phyloP scores from a whole-genome alignment of 805 yeast genomes.

The Wickerhamomyces strasburgensis region DNA sequence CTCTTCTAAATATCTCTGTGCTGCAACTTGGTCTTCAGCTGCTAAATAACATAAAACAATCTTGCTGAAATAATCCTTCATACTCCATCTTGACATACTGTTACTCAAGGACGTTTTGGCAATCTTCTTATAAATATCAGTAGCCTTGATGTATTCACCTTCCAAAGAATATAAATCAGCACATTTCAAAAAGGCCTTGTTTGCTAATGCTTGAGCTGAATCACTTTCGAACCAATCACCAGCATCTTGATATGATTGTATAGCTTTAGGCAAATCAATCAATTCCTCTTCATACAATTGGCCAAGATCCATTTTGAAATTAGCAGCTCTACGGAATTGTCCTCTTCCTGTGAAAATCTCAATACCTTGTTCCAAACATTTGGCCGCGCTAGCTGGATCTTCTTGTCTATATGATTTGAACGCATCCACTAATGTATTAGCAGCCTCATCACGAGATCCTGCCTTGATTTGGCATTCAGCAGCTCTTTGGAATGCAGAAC shows the following conservation, averaged over 20 bases:
- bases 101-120: constrained; percentile 73
- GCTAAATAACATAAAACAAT: constrained; percentile 80
- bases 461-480: constrained; percentile 74
- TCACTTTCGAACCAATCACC: constrained; percentile 96
- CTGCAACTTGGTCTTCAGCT: constrained; percentile 81
- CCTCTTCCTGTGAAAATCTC: constrained; percentile 84
- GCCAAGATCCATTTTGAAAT: constrained; percentile 87
- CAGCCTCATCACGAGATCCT: constrained; percentile 83
- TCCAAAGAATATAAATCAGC: constrained; percentile 82
- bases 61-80: constrained; percentile 88
- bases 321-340: constrained; percentile 94
- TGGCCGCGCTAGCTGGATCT: constrained; percentile 72
- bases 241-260: constrained; percentile 79
- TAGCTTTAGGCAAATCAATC: constrained; percentile 63
- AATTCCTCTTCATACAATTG: constrained; percentile 76
- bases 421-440: constrained; percentile 84
- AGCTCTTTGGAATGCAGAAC: constrained; percentile 79
- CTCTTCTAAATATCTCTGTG: constrained; percentile 61
- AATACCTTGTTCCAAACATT: constrained; percentile 71
- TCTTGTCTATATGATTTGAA: constrained; percentile 77
- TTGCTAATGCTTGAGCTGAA: constrained; percentile 85
- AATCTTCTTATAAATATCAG: constrained; percentile 69
- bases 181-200: constrained; percentile 80
- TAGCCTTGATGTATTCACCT: constrained; percentile 72
- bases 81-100: constrained; percentile 78